Conservation (phyloP, 1,284 basidiomycete species). For the Malassezia arunalokei region DNA sequence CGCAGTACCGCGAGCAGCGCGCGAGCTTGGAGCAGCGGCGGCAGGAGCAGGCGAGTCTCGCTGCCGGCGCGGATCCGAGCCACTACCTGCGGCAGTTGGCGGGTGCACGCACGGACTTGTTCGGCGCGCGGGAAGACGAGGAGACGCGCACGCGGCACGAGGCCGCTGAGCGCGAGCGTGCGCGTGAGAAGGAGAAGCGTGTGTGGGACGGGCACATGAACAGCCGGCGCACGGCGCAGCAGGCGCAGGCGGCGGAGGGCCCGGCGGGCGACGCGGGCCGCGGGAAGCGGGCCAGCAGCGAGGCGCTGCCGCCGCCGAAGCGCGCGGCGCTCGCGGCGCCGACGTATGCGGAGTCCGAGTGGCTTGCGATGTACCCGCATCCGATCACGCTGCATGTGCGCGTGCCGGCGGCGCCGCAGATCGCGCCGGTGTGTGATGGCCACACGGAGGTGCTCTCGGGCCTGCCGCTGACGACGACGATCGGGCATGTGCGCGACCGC, state of each 20-base stretch:
- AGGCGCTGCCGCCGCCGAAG: background rate
- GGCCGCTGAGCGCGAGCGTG: conserved; percentile 28
- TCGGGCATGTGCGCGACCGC: conserved; percentile 28
- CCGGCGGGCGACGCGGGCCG: conserved; percentile 16
- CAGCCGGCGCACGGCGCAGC: conserved; percentile 22
- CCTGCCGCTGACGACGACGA: conserved; percentile 20
- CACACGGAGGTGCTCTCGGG: conserved; percentile 20
- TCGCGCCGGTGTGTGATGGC: conserved; percentile 24
- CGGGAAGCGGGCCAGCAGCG: conserved; percentile 6
- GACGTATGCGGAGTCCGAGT: conserved; percentile 27
- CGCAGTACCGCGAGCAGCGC: conserved; percentile 51
- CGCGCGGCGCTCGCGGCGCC: conserved; percentile 14
- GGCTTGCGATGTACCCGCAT: conserved; percentile 27
- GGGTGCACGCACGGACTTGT: conserved; percentile 30
- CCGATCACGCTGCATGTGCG: conserved; percentile 24
- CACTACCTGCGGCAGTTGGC: conserved; percentile 37
- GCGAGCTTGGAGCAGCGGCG: conserved; percentile 34
- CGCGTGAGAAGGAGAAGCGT: conserved; percentile 39
- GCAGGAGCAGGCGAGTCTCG: conserved; percentile 36
- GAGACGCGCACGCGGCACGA: conserved; percentile 27
- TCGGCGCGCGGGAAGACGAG: conserved; percentile 30
- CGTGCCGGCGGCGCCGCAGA: conserved; percentile 18
- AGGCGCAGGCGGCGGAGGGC: conserved; percentile 23
- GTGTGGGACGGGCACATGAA: conserved; percentile 43
- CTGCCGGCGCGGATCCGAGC: conserved; percentile 38